These are phyloP conservation scores for Coprinopsis strossmayeri DNA, from an alignment of 768 basidiomycete species.

Conservation along the genomic window DNA sequence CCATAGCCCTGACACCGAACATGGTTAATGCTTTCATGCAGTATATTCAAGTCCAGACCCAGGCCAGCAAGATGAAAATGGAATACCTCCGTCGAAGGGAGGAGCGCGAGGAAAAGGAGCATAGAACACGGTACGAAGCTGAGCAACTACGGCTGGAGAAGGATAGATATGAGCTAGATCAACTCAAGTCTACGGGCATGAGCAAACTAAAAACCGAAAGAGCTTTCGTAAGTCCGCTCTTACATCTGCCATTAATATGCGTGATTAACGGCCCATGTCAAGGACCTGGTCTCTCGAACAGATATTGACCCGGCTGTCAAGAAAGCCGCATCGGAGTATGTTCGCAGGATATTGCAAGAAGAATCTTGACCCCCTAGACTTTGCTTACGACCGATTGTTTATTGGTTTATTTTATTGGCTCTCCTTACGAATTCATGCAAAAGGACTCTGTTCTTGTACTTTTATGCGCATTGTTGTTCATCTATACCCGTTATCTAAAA, in stretches of 20 bases:
- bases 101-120: conserved; percentile 63
- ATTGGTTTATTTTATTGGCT: neutral
- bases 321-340: conserved; percentile 63
- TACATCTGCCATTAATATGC: neutral
- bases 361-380: conserved; percentile 11
- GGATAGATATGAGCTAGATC: conserved; percentile 51
- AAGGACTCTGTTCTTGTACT: neutral
- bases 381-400: neutral
- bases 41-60: conserved; percentile 59
- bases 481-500: neutral
- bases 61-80: conserved; percentile 63
- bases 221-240: conserved; percentile 42
- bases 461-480: neutral
- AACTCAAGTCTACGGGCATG: conserved; percentile 40
- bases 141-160: conserved; percentile 49
- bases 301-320: conserved; percentile 53
- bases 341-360: conserved; percentile 58
- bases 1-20: conserved; percentile 48
- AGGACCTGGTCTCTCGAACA: conserved; percentile 57
- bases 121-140: conserved; percentile 39
- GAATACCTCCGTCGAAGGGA: conserved; percentile 63
- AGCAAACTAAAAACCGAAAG: conserved; percentile 58
- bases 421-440: neutral
- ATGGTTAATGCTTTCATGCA: conserved; percentile 53
- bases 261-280: neutral